Conservation (phyloP, 106 monocot genomes). For the Agapanthus africanus region DNA sequence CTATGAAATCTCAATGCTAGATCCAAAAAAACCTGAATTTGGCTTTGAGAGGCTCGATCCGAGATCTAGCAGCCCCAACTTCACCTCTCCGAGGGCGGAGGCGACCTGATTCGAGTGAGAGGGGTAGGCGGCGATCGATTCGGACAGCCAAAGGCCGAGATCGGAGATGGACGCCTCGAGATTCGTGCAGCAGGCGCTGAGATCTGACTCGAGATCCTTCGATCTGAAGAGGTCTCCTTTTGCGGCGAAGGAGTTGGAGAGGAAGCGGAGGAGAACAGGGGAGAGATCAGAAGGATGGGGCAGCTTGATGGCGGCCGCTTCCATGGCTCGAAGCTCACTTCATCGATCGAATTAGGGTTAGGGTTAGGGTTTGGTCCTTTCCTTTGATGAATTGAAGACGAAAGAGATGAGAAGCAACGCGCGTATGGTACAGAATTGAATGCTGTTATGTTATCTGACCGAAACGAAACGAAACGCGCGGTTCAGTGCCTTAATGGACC, state of each 20-base stretch:
- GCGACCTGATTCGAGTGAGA: slow-evolving; percentile 23
- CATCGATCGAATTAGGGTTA: slow-evolving; percentile 19
- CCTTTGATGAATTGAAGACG: too few species aligned
- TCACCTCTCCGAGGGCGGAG: slow-evolving; percentile 23
- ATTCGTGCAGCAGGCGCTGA: slow-evolving; percentile 44
- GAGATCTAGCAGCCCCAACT: slow-evolving; percentile 33
- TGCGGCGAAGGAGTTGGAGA: slow-evolving; percentile 28
- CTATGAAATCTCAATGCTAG: background rate
- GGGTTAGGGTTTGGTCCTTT: background rate
- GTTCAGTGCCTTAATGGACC: too few species aligned
- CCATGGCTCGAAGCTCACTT: slow-evolving; percentile 18
- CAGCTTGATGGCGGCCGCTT: slow-evolving; percentile 18
- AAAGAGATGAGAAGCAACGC: too few species aligned
- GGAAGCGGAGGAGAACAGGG: slow-evolving; percentile 32
- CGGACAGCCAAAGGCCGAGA: slow-evolving; percentile 39
- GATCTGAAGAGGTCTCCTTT: slow-evolving; percentile 33
- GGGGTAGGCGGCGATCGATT: slow-evolving; percentile 27
- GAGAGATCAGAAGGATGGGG: slow-evolving; percentile 33
- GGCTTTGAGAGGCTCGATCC: slow-evolving; percentile 3
- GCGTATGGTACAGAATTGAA: too few species aligned
- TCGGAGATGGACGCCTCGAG: slow-evolving; percentile 44
- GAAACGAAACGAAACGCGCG: too few species aligned
- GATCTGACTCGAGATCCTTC: slow-evolving; percentile 35
- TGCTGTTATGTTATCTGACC: too few species aligned
- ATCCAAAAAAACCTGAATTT: background rate